Evolutionary conservation across 179 eudicot genomes (phyloP).

Genomic region (Corrigiola litoralis): DNA sequence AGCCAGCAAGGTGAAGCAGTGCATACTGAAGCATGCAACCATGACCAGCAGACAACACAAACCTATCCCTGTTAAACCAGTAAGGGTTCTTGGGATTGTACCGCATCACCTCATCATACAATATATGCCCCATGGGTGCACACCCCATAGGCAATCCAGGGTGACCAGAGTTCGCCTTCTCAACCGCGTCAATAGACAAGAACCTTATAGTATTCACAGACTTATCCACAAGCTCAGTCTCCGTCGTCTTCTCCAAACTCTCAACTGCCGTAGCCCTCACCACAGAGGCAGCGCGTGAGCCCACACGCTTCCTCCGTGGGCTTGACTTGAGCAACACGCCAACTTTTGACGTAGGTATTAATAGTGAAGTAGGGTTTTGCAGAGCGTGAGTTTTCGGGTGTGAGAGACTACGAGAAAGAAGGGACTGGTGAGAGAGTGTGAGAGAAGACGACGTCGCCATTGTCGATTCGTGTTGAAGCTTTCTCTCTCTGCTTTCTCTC

Average conservation of each 20-base stretch:
- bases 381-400: conserved; percentile 19
- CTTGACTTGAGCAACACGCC: conserved; percentile 12
- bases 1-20: conserved; percentile 62
- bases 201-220: conserved; percentile 45
- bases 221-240: conserved; percentile 31
- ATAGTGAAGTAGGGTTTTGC: conserved; percentile 7
- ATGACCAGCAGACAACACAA: conserved; percentile 59
- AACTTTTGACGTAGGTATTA: conserved; percentile 13
- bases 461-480: not conserved
- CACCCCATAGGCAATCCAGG: conserved; percentile 68
- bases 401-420: conserved; percentile 24
- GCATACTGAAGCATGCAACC: conserved; percentile 71
- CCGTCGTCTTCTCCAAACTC: conserved; percentile 29
- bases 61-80: conserved; percentile 62
- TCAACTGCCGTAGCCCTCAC: conserved; percentile 35
- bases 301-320: conserved; percentile 17
- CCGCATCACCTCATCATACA: conserved; percentile 57
- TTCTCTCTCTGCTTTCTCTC: not conserved
- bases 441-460: conserved; percentile 47
- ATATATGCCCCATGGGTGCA: conserved; percentile 52
- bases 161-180: conserved; percentile 59
- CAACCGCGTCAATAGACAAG: conserved; percentile 52
- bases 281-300: conserved; percentile 16
- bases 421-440: conserved; percentile 37
- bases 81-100: conserved; percentile 52